Evolutionary conservation across 2,329 filamentous ascomycete genomes (phyloP), one percentile per base, ranked within the genome.

Genomic region (Colletotrichum lindemuthianum): DNA sequence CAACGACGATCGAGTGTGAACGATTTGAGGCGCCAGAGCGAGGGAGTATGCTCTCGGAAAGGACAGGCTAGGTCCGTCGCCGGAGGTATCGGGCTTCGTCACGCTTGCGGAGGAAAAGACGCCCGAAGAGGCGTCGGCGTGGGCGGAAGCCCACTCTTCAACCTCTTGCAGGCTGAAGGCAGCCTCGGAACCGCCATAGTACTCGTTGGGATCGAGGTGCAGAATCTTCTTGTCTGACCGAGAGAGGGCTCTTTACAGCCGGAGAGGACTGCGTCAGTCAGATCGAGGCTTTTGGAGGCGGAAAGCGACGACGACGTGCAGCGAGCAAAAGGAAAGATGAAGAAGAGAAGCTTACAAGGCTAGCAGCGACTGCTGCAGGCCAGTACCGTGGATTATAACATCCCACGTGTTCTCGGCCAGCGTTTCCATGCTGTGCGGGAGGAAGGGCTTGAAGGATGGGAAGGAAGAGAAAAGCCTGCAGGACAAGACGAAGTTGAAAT

Each of bases 211-310:
- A 75, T 98, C 95, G 75, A 97, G 82, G 76, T 98, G 95, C 65
- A 98, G 86, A 69, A 97, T 87, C 72, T 92, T 96, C 83, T 97
- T 97, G 75, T 89, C 90, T 67, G 93, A 97, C 74, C 94, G 90
- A 70, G 95, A 98, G 72, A 98, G 86, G 72, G 95, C 91, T 85
- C 95, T 98, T 85, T 75, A 80, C 65, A 69, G 69, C 63, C 72
- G 66, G 60, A 72, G 75, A 77, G 73, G 75, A 78, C 86, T 90
- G 79, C 77, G 89, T 93, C 87, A 92, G 90, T 92, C 87, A 91
- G 88, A 88, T 76, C 81, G 80, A 80, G 77, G 72, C 65, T 66
- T 68, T 60, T 58, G 44, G 63, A 69, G 54, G 55, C 43, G 47
- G 33, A 50, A 65, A 52, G 57, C 65, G 49, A 67, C 60, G 60